Percentiles rank a stretch among this genome's conserved stretches.
Evolutionary conservation across 2,329 filamentous ascomycete genomes (phyloP).

Genomic region (Chalara sp.): DNA sequence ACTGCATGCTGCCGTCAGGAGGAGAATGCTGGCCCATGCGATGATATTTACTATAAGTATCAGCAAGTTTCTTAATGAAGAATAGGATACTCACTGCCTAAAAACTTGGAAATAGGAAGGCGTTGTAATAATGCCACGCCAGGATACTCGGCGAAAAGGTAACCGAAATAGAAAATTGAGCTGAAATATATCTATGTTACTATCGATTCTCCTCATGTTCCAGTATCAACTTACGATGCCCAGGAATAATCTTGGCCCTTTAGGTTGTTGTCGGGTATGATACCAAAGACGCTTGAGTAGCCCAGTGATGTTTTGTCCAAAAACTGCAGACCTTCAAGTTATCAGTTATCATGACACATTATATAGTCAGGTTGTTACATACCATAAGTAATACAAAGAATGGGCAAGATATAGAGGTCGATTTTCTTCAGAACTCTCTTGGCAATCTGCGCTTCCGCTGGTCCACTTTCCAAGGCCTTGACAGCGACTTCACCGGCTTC

Average conservation of each 20-base stretch:
- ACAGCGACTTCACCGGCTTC: too few relatives aligned
- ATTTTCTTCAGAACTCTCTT: conserved; percentile 17
- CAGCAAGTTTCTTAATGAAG: too few relatives aligned
- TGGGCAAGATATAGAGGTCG: conserved; percentile 16
- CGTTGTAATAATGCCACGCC: too few relatives aligned
- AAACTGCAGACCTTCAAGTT: conserved; percentile 42
- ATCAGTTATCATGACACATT: background rate
- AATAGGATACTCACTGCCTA: too few relatives aligned
- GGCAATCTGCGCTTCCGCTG: background rate
- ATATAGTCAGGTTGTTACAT: conserved; percentile 34
- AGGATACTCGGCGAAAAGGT: conserved; percentile 24
- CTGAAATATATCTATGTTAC: too few relatives aligned
- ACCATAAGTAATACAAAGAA: conserved; percentile 26
- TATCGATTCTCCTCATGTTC: too few relatives aligned
- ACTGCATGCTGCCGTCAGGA: conserved; percentile 20
- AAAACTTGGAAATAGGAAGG: too few relatives aligned
- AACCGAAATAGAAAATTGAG: conserved; percentile 28
- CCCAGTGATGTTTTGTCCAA: conserved; percentile 36
- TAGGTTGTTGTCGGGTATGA: too few relatives aligned
- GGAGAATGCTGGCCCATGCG: conserved; percentile 32
- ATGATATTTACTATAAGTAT: conserved; percentile 13
- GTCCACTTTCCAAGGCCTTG: too few relatives aligned
- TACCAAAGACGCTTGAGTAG: too few relatives aligned
- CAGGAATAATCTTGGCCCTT: too few relatives aligned
- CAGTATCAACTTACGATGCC: too few relatives aligned